Percentiles rank a stretch among this genome's conserved stretches.
These are phyloP conservation scores for Gypsophila paniculata DNA, from an alignment of 179 eudicot genomes.

Conservation along the genomic window DNA sequence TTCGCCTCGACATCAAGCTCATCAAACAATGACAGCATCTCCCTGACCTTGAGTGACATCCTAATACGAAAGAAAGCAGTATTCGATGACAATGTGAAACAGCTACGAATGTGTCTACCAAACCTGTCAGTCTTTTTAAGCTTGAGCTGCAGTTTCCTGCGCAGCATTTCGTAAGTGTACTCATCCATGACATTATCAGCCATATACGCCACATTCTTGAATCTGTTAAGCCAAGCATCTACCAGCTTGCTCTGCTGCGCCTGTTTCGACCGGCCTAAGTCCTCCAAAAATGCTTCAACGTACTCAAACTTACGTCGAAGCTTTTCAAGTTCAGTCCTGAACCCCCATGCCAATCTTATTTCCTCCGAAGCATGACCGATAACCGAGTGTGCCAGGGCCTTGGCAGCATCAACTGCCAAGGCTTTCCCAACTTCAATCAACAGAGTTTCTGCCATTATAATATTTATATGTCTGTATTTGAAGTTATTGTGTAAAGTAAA, in stretches of 20 bases:
- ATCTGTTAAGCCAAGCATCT: conserved; percentile 13
- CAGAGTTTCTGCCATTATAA: conserved; percentile 12
- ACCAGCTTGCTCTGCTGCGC: neutral
- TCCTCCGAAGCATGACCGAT: neutral
- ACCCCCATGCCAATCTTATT: neutral
- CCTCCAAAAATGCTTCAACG: conserved; percentile 15
- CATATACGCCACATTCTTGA: conserved; percentile 9
- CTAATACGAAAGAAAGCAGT: neutral
- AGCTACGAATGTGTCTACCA: too few species aligned
- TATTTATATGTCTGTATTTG: too few species aligned
- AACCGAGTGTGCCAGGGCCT: neutral
- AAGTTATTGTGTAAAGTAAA: too few species aligned
- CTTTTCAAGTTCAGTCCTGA: conserved; percentile 1
- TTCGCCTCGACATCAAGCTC: conserved; percentile 11
- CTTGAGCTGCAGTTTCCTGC: neutral
- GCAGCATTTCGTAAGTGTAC: neutral
- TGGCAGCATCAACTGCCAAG: neutral
- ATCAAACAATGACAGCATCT: conserved; percentile 3
- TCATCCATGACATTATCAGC: conserved; percentile 24
- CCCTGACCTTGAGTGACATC: conserved; percentile 8
- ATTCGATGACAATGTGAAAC: neutral
- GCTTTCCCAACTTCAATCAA: neutral
- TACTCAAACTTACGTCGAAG: neutral
- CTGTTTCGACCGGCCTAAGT: neutral
- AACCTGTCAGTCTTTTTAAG: too few species aligned